A percentile compares a stretch with the other conserved stretches of the same genome.
Conservation (phyloP, 2,329 filamentous ascomycete species). For the Juglanconis oblonga region DNA sequence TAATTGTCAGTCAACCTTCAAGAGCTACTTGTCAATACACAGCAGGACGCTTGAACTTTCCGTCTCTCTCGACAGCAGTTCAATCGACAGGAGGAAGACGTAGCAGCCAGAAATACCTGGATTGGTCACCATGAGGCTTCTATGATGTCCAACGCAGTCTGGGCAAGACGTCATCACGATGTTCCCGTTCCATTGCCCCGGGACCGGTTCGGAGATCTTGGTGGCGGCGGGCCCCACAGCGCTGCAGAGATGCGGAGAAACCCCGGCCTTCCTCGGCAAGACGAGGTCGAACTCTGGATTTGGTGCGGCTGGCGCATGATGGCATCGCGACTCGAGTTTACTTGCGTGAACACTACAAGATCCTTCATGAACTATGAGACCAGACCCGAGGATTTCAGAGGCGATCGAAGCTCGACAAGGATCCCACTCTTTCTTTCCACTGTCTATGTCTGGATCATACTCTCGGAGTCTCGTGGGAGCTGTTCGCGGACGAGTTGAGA, state of each 20-base stretch:
- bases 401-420: no score
- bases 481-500: not conserved
- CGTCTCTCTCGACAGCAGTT: not conserved
- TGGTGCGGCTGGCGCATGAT: no score
- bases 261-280: not conserved
- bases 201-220: not conserved
- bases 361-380: no score
- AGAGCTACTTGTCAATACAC: not conserved
- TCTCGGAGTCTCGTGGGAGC: not conserved
- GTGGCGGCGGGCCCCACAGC: not conserved
- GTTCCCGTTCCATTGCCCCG: not conserved
- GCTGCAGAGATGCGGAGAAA: not conserved
- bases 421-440: no score
- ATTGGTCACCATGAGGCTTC: not conserved
- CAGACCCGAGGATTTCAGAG: no score
- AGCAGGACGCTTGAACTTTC: no score
- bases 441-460: not conserved
- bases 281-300: no score
- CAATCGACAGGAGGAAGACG: not conserved
- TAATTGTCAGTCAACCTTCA: not conserved
- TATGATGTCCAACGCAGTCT: not conserved
- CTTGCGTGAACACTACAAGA: no score
- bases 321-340: no score
- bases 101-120: not conserved
- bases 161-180: not conserved